Evolutionary conservation across 176 grass and related monocot genomes (phyloP).

Genomic region (Oryza brachyantha): DNA sequence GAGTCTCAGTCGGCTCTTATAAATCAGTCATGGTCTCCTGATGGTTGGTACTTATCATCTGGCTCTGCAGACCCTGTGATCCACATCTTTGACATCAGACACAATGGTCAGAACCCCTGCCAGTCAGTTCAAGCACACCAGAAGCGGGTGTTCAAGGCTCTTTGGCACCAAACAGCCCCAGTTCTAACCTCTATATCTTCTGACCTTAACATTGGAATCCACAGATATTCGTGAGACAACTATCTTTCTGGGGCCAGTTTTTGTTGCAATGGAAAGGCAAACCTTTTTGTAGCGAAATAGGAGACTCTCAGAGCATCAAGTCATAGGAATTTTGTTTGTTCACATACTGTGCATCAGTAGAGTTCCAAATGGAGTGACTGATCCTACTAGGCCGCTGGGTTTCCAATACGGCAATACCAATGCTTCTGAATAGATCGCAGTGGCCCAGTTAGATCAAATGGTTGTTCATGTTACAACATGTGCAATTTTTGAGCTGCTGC

Average conservation of each 20-base stretch:
- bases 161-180: constrained; percentile 77
- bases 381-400: background rate
- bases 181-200: constrained; percentile 91
- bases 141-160: constrained; percentile 93
- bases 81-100: constrained; percentile 92
- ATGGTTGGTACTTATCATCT: constrained; percentile 74
- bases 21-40: constrained; percentile 95
- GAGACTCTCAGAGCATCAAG: background rate
- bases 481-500: background rate
- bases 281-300: constrained; percentile 2
- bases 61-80: constrained; percentile 84
- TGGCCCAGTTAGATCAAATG: background rate
- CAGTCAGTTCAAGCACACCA: constrained; percentile 85
- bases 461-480: background rate
- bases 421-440: background rate
- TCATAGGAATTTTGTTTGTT: background rate
- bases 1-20: constrained; percentile 96
- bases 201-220: constrained; percentile 85
- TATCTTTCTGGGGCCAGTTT: background rate
- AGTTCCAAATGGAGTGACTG: background rate
- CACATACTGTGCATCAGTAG: background rate
- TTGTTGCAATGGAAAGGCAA: background rate
- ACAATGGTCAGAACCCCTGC: constrained; percentile 56
- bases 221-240: constrained; percentile 52
- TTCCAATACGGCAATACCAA: background rate